Conservation (phyloP, 176 grass and related monocot genomes). For the Musa acuminata region DNA sequence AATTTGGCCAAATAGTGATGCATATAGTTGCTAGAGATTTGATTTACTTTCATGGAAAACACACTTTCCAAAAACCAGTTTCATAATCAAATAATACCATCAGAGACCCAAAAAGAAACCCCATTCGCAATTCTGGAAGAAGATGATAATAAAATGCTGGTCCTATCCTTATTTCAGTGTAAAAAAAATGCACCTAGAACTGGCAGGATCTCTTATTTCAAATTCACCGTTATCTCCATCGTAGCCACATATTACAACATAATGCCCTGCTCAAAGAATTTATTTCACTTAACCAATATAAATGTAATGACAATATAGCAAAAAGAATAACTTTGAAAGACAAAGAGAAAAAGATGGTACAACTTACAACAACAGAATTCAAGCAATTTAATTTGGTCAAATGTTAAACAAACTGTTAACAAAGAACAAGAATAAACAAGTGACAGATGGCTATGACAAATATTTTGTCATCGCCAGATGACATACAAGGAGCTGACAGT, state of each 20-base stretch:
- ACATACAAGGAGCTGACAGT: not conserved
- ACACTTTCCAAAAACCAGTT: no score
- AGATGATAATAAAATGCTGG: no score
- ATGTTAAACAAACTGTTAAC: not conserved
- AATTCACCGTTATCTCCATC: constrained; percentile 74
- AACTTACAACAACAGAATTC: not conserved
- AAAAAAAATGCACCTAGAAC: constrained; percentile 51
- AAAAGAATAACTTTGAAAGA: not conserved
- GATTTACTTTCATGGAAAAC: no score
- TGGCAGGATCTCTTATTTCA: constrained; percentile 98
- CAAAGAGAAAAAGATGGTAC: not conserved
- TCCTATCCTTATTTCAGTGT: not conserved
- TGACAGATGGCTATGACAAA: not conserved
- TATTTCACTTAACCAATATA: not conserved
- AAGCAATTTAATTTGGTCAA: not conserved
- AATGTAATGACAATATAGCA: not conserved
- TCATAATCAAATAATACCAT: no score
- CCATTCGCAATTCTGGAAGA: no score
- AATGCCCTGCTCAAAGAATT: constrained; percentile 47
- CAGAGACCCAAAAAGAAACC: no score
- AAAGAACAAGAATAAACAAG: not conserved
- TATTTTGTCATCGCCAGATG: not conserved
- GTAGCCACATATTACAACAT: constrained; percentile 93
- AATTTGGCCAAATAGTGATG: no score
- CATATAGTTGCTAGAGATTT: no score